Evolutionary conservation across 2,329 filamentous ascomycete genomes (phyloP).

Genomic region (Raffaelea ambrosiae): DNA sequence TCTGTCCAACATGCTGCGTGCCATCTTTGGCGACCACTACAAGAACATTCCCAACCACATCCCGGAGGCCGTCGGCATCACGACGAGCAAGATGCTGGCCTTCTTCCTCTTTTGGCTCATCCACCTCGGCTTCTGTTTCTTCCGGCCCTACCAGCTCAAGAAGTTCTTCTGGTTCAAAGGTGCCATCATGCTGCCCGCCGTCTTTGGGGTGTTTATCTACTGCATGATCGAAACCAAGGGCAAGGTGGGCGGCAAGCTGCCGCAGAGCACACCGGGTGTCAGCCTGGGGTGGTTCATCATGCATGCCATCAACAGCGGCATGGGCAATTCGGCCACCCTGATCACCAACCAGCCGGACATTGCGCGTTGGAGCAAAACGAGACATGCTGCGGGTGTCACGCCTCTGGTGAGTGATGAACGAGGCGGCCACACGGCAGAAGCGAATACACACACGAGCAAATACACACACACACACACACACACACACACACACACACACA

Average conservation of each 20-base stretch:
- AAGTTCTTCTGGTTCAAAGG: conserved; percentile 36
- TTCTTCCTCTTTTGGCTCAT: conserved; percentile 17
- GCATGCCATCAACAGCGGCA: conserved; percentile 26
- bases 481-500: background rate
- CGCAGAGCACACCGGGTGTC: conserved; percentile 23
- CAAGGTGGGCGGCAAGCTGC: conserved; percentile 15
- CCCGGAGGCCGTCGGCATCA: conserved; percentile 18
- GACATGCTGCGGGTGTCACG: conserved; percentile 31
- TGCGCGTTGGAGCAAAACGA: conserved; percentile 29
- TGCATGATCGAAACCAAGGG: conserved; percentile 29
- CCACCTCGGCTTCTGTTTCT: conserved; percentile 17
- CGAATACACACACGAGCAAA: conserved; percentile 22
- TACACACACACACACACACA: background rate
- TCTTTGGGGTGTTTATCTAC: conserved; percentile 22
- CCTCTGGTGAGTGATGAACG: conserved; percentile 35
- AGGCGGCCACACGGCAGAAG: conserved; percentile 24
- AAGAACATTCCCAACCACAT: conserved; percentile 28
- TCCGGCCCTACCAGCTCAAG: conserved; percentile 34
- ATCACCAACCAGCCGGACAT: conserved; percentile 36
- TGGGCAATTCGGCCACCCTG: conserved; percentile 22
- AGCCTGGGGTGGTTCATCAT: conserved; percentile 29
- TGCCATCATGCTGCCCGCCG: conserved; percentile 26
- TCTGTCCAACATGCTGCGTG: conserved; percentile 14
- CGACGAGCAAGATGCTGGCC: conserved; percentile 11
- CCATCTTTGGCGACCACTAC: conserved; percentile 21